phyloP scores from a whole-genome alignment of 1,284 basidiomycete genomes.

The Apiotrichum akiyoshidainum region DNA sequence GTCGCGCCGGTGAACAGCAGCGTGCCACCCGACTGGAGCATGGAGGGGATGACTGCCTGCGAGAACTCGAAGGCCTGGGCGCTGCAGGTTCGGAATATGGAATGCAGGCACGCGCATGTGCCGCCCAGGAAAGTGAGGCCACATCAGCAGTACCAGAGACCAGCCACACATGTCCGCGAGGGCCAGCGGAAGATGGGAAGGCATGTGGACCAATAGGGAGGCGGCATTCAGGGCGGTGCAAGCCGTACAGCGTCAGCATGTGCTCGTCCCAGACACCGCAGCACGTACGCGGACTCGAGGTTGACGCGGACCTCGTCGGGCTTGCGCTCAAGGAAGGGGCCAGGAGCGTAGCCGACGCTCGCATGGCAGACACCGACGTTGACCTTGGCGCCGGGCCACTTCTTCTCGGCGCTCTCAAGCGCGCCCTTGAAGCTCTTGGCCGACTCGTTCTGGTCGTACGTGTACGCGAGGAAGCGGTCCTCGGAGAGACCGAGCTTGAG shows the following conservation, averaged over 20 bases:
- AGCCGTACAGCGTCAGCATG: not conserved
- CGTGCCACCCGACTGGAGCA: conserved; percentile 35
- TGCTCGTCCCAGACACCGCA: not conserved
- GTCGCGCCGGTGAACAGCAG: conserved; percentile 49
- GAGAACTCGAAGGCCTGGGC: conserved; percentile 37
- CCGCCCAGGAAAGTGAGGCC: not conserved
- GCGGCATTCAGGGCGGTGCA: too few relatives aligned
- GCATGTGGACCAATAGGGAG: too few relatives aligned
- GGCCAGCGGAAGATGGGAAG: too few relatives aligned
- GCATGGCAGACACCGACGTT: conserved; percentile 46
- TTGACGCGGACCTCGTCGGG: conserved; percentile 30
- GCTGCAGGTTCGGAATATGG: conserved; percentile 4
- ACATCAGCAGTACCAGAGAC: too few relatives aligned
- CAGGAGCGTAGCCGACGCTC: conserved; percentile 30
- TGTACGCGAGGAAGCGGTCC: conserved; percentile 28
- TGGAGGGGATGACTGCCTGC: conserved; percentile 34
- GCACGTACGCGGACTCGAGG: conserved; percentile 39
- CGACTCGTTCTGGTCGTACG: conserved; percentile 27
- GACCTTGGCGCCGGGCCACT: conserved; percentile 35
- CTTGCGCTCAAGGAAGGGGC: conserved; percentile 35
- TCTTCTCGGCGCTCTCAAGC: conserved; percentile 29
- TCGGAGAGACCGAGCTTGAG: conserved; percentile 29
- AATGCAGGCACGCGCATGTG: not conserved
- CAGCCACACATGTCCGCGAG: too few relatives aligned
- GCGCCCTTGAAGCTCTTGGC: conserved; percentile 28